These are phyloP conservation scores for Xylariaceae sp. DNA, from an alignment of 2,329 filamentous ascomycete species.

Conservation along the genomic window DNA sequence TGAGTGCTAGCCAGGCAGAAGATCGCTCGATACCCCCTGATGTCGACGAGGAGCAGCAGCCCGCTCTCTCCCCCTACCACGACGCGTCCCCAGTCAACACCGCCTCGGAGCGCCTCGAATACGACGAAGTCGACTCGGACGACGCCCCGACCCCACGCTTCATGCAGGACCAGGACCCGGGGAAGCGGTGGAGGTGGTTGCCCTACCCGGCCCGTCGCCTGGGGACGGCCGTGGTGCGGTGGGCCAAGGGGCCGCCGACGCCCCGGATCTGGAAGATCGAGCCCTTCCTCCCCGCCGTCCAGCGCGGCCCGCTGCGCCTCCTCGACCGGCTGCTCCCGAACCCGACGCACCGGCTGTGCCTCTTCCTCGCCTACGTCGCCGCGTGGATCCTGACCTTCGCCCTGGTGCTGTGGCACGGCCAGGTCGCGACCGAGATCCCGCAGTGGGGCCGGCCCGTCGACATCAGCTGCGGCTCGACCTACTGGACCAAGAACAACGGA, in stretches of 20 bases:
- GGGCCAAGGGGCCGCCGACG: constrained; percentile 49
- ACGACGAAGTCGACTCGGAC: constrained; percentile 31
- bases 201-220: constrained; percentile 47
- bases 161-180: constrained; percentile 45
- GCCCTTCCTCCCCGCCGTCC: constrained; percentile 57
- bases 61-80: constrained; percentile 10
- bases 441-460: constrained; percentile 59
- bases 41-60: no score
- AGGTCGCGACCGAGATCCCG: constrained; percentile 51
- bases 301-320: constrained; percentile 57
- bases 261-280: constrained; percentile 45
- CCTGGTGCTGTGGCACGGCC: constrained; percentile 58
- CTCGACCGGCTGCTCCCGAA: constrained; percentile 56
- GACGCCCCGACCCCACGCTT: constrained; percentile 51
- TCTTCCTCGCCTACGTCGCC: constrained; percentile 53
- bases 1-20: no score
- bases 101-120: constrained; percentile 30
- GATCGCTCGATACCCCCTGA: no score
- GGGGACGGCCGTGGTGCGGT: constrained; percentile 33
- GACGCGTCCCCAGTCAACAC: constrained; percentile 22
- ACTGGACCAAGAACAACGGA: constrained; percentile 62
- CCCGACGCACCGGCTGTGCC: constrained; percentile 47
- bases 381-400: constrained; percentile 65
- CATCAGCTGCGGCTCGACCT: constrained; percentile 60
- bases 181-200: constrained; percentile 50